These are phyloP conservation scores for Podospora pseudoanserina DNA, from an alignment of 495 filamentous ascomycete species.

Conservation along the genomic window DNA sequence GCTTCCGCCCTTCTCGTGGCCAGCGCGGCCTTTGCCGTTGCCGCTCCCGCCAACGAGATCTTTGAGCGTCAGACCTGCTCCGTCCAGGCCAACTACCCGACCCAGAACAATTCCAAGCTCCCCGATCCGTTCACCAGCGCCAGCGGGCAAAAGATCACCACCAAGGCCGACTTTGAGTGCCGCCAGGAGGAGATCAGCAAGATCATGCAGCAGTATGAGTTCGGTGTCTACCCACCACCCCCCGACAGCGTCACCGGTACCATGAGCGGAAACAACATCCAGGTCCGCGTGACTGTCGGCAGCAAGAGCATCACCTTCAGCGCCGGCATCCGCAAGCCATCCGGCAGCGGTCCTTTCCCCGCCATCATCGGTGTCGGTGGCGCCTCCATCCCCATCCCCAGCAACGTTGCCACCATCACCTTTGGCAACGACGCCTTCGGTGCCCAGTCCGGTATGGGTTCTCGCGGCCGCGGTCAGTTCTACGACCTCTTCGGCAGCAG, in stretches of 20 bases:
- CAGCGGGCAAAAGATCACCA: constrained; percentile 43
- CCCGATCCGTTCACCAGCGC: constrained; percentile 52
- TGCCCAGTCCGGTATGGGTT: constrained; percentile 35
- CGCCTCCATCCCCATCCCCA: constrained; percentile 44
- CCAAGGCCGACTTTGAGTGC: constrained; percentile 49
- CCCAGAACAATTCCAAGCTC: constrained; percentile 40
- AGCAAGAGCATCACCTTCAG: constrained; percentile 49
- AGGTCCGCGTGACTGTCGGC: constrained; percentile 43
- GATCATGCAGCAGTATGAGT: constrained; percentile 51
- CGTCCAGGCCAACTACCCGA: constrained; percentile 22
- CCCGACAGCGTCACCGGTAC: constrained; percentile 45
- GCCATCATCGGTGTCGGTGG: constrained; percentile 52
- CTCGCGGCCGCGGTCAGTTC: constrained; percentile 48
- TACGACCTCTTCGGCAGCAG: constrained; percentile 49
- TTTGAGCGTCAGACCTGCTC: constrained; percentile 43
- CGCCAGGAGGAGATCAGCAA: constrained; percentile 49
- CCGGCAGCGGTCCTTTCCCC: constrained; percentile 41
- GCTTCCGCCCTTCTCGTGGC: constrained; percentile 40
- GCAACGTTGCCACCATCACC: constrained; percentile 45
- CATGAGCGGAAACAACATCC: constrained; percentile 38
- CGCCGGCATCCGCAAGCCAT: constrained; percentile 42
- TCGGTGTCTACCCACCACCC: constrained; percentile 45
- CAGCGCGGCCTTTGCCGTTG: constrained; percentile 39
- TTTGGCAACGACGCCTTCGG: constrained; percentile 51
- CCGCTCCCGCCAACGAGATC: constrained; percentile 41